Evolutionary conservation across 805 yeast species (phyloP).

Genomic region (Candida peoriensis): DNA sequence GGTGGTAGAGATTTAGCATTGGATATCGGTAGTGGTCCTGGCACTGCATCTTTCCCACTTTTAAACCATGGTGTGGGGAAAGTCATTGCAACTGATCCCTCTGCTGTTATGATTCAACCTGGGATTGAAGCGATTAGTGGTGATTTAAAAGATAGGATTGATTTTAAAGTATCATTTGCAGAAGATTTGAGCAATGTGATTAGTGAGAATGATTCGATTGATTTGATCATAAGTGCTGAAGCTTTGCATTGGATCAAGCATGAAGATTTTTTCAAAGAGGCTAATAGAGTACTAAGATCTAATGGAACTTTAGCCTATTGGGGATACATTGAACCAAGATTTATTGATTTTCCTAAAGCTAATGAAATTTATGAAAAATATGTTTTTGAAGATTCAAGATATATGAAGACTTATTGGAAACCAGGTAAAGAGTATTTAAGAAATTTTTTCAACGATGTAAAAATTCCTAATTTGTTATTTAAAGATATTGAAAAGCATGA

Average conservation of each 20-base stretch:
- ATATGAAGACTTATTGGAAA: slow-evolving; percentile 64
- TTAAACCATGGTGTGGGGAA: slow-evolving; percentile 35
- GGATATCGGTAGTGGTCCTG: slow-evolving; percentile 73
- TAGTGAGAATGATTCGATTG: slow-evolving; percentile 34
- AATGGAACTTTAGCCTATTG: slow-evolving; percentile 67
- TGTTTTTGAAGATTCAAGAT: slow-evolving; percentile 40
- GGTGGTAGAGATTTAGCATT: slow-evolving; percentile 32
- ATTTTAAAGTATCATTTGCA: slow-evolving; percentile 18
- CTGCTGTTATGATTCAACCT: slow-evolving; percentile 43
- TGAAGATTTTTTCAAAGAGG: slow-evolving; percentile 43
- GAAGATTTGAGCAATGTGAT: slow-evolving; percentile 23
- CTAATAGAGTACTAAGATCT: slow-evolving; percentile 42
- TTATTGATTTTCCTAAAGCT: slow-evolving; percentile 47
- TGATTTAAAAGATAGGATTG: slow-evolving; percentile 17
- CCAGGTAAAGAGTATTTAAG: slow-evolving; percentile 56
- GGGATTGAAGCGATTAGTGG: slow-evolving; percentile 27
- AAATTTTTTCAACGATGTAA: slow-evolving; percentile 36
- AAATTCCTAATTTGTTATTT: slow-evolving; percentile 40
- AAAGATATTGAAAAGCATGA: slow-evolving; percentile 33
- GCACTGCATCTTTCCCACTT: slow-evolving; percentile 53
- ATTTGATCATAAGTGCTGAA: slow-evolving; percentile 63
- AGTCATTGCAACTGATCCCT: slow-evolving; percentile 56
- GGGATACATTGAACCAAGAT: slow-evolving; percentile 68
- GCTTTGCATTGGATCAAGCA: slow-evolving; percentile 74
- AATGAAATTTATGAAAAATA: slow-evolving; percentile 51